Evolutionary conservation across 129 eudicot genomes (phyloP).

Genomic region (Glebionis coronaria): DNA sequence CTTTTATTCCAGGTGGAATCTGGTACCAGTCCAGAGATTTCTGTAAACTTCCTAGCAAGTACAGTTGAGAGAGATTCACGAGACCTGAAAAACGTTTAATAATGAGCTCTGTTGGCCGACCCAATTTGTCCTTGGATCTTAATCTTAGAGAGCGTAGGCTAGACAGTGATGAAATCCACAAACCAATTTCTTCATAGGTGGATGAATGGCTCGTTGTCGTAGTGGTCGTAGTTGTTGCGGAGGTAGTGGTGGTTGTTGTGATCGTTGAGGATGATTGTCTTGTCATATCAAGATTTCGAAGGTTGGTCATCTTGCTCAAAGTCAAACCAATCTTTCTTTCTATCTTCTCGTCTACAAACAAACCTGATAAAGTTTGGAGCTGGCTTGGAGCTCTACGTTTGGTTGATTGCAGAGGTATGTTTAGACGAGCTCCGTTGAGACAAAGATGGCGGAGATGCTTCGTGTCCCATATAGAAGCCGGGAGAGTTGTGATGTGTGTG

Average conservation of each 20-base stretch:
- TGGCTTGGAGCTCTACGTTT: constrained; percentile 21
- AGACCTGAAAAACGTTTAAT: constrained; percentile 31
- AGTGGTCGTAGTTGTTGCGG: constrained; percentile 13
- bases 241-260: constrained; percentile 11
- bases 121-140: constrained; percentile 33
- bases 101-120: constrained; percentile 29
- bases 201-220: constrained; percentile 13
- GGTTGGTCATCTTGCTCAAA: constrained; percentile 25
- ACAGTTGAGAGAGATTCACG: constrained; percentile 27
- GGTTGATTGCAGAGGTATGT: constrained; percentile 20
- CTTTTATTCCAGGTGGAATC: constrained; percentile 30
- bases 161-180: constrained; percentile 24
- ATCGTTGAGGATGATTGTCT: constrained; percentile 21
- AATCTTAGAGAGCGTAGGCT: constrained; percentile 23
- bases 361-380: constrained; percentile 32
- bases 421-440: constrained; percentile 24
- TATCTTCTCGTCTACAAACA: constrained; percentile 32
- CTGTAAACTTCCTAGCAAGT: constrained; percentile 22
- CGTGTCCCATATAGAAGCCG: constrained; percentile 34
- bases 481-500: constrained; percentile 33
- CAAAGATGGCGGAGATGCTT: constrained; percentile 35
- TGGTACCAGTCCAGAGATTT: constrained; percentile 24
- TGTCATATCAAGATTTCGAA: constrained; percentile 34
- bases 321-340: constrained; percentile 19
- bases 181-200: constrained; percentile 26